Evolutionary conservation across 768 basidiomycete genomes (phyloP).

Genomic region (Leccinum incarnatum): DNA sequence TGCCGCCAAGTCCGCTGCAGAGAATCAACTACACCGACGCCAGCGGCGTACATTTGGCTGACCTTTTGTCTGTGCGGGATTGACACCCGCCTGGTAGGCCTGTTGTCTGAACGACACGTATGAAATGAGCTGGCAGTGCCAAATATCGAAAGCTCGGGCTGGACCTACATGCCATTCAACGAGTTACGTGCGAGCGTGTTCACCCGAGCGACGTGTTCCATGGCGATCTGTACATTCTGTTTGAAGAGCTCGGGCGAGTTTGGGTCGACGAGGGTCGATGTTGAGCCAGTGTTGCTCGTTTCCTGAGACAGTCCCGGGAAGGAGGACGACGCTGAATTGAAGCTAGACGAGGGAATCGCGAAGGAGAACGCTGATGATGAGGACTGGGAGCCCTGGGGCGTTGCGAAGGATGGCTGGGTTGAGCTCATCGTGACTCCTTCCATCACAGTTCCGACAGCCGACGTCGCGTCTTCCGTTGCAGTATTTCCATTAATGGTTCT

Average conservation of each 20-base stretch:
- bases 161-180: slow-evolving; percentile 39
- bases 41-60: slow-evolving; percentile 1
- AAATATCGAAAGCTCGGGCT: neutral
- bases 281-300: slow-evolving; percentile 9
- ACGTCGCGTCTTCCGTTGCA: slow-evolving; percentile 29
- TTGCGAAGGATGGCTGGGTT: slow-evolving; percentile 11
- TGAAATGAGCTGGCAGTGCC: neutral
- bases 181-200: slow-evolving; percentile 42
- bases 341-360: slow-evolving; percentile 13
- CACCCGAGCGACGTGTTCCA: slow-evolving; percentile 48
- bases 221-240: slow-evolving; percentile 49
- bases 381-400: slow-evolving; percentile 17
- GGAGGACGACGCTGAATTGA: slow-evolving; percentile 6
- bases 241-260: slow-evolving; percentile 65
- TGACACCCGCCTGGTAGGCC: slow-evolving; percentile 56
- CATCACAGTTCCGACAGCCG: slow-evolving; percentile 27
- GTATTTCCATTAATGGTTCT: slow-evolving; percentile 19
- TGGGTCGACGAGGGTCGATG: slow-evolving; percentile 38
- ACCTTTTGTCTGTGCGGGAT: slow-evolving; percentile 55
- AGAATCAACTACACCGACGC: slow-evolving; percentile 7
- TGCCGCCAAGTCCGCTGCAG: slow-evolving; percentile 41
- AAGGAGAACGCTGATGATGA: slow-evolving; percentile 19
- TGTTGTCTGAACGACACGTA: slow-evolving; percentile 46
- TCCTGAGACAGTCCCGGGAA: slow-evolving; percentile 30
- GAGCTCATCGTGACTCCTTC: slow-evolving; percentile 8